Conservation (phyloP, 1,284 basidiomycete genomes). For the Ganoderma resinaceum region DNA sequence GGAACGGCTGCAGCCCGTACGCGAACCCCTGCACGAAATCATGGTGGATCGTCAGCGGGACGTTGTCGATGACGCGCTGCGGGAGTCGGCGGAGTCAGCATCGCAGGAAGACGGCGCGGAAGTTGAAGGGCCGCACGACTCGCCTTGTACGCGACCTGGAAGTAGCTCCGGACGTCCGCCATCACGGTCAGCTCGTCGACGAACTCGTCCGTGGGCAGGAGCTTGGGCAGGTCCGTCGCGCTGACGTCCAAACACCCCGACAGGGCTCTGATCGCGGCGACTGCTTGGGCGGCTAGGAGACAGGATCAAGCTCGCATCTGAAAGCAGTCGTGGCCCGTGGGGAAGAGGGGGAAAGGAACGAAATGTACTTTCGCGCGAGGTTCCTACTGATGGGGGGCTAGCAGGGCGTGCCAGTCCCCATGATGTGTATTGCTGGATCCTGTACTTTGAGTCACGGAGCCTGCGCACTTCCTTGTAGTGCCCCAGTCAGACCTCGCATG, state of each 20-base stretch:
- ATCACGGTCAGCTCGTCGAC: conserved; percentile 36
- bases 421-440: background rate
- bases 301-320: background rate
- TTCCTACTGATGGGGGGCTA: background rate
- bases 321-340: no score
- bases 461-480: conserved; percentile 24
- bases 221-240: conserved; percentile 16
- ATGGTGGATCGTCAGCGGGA: conserved; percentile 59
- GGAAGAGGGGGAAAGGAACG: background rate
- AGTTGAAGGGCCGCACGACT: background rate
- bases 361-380: background rate
- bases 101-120: no score
- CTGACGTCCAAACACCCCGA: conserved; percentile 14
- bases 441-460: background rate
- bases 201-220: conserved; percentile 23
- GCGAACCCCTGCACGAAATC: conserved; percentile 52
- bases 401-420: background rate
- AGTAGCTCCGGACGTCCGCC: conserved; percentile 38
- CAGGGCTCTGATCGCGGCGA: conserved; percentile 18
- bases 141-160: conserved; percentile 39
- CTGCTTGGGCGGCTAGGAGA: background rate
- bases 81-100: background rate
- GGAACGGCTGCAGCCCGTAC: conserved; percentile 43
- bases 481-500: conserved; percentile 31
- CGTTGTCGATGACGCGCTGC: conserved; percentile 62